These are phyloP conservation scores for Chrysopogon serrulatus DNA, from an alignment of 176 grass and related monocot genomes.

Conservation along the genomic window DNA sequence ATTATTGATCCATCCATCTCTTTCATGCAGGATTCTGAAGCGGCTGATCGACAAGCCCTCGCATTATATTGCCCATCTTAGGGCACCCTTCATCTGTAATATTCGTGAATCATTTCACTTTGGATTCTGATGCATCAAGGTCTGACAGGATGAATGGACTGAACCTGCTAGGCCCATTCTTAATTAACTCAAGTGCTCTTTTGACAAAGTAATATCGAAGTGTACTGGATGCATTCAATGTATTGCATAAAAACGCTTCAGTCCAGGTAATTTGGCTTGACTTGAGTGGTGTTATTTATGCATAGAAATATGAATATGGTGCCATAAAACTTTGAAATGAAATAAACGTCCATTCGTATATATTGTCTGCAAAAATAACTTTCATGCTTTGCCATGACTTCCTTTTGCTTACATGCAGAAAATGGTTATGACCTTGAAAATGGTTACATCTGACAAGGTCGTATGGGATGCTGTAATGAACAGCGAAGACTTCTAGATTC, in stretches of 20 bases:
- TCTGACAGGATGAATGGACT: slow-evolving; percentile 44
- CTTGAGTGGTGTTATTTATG: background rate
- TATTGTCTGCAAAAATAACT: background rate
- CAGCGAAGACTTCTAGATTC: no score
- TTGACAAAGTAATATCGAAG: slow-evolving; percentile 40
- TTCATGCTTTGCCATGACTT: background rate
- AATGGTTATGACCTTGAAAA: slow-evolving; percentile 82
- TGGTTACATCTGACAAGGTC: slow-evolving; percentile 70
- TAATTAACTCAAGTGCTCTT: slow-evolving; percentile 28
- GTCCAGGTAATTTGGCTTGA: slow-evolving; percentile 55
- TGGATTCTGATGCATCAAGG: slow-evolving; percentile 11
- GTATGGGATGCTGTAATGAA: slow-evolving; percentile 91
- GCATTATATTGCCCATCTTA: slow-evolving; percentile 21
- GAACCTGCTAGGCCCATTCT: slow-evolving; percentile 49
- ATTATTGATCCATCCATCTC: background rate
- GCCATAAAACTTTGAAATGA: background rate
- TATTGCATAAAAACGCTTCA: slow-evolving; percentile 47
- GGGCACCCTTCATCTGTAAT: slow-evolving; percentile 26
- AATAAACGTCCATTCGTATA: background rate
- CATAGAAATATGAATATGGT: background rate
- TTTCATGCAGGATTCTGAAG: slow-evolving; percentile 37
- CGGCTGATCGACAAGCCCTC: background rate
- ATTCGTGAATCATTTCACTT: no score
- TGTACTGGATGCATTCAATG: slow-evolving; percentile 62
- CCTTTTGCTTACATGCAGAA: slow-evolving; percentile 39